phyloP scores from a whole-genome alignment of 2,329 filamentous ascomycete species.

The Sclerotinia glacialis region DNA sequence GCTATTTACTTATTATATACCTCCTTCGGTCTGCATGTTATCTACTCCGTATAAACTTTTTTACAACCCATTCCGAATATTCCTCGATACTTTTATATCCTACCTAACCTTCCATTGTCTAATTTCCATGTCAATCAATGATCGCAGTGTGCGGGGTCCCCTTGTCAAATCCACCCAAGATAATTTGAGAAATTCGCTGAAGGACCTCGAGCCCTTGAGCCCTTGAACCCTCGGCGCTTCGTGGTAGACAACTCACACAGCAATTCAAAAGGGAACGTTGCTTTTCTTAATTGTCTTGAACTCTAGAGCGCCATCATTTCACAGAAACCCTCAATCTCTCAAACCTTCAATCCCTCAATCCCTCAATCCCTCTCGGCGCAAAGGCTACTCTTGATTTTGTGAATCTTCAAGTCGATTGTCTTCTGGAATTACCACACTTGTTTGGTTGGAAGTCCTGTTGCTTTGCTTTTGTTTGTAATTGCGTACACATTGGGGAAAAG shows the following conservation, averaged over 20 bases:
- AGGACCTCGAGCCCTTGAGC: constrained; percentile 16
- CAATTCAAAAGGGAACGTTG: background rate
- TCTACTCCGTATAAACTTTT: too few relatives aligned
- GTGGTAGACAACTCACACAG: constrained; percentile 22
- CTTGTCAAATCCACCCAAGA: constrained; percentile 18
- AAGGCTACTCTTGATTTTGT: too few relatives aligned
- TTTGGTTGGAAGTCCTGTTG: background rate
- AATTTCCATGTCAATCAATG: constrained; percentile 16
- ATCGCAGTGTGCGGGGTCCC: constrained; percentile 23
- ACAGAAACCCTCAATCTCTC: background rate
- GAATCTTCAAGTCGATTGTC: too few relatives aligned
- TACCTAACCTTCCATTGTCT: background rate
- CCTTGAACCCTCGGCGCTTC: constrained; percentile 23
- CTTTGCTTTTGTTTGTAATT: constrained; percentile 10
- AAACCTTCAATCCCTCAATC: too few relatives aligned
- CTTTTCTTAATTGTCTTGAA: background rate
- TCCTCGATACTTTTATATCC: background rate
- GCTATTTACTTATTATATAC: background rate
- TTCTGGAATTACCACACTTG: too few relatives aligned
- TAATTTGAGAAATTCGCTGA: constrained; percentile 5
- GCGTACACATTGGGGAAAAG: constrained; percentile 9
- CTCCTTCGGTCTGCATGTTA: background rate
- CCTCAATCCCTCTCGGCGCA: too few relatives aligned
- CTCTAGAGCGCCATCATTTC: background rate
- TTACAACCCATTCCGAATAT: background rate